Conservation (phyloP, 805 yeast species). For the Zygosaccharomyces bisporus region DNA sequence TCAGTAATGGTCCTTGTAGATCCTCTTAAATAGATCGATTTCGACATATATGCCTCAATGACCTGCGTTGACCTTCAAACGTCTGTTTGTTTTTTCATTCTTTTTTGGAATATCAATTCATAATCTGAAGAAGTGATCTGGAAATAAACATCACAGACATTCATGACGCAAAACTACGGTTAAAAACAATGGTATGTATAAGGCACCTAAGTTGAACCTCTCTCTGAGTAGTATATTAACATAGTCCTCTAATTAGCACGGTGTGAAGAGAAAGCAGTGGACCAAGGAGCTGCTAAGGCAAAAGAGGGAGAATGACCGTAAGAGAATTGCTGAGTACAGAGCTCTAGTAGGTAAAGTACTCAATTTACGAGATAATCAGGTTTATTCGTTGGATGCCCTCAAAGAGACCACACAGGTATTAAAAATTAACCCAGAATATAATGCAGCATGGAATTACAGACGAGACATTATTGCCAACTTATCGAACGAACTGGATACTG, state of each 20-base stretch:
- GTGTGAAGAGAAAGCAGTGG: conserved; percentile 57
- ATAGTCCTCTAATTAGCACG: conserved; percentile 50
- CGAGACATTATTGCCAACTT: conserved; percentile 55
- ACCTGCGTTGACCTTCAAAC: not conserved
- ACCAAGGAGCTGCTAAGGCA: conserved; percentile 51
- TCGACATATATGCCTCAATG: conserved; percentile 14
- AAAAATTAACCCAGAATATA: conserved; percentile 75
- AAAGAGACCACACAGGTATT: conserved; percentile 56
- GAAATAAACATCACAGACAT: not conserved
- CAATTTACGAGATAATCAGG: conserved; percentile 28
- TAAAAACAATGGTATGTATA: conserved; percentile 15
- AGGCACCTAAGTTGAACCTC: too few species aligned
- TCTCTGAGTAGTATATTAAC: conserved; percentile 3
- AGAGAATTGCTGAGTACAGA: conserved; percentile 55
- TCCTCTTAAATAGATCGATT: conserved; percentile 55
- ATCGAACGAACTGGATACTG: conserved; percentile 22
- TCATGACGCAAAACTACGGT: not conserved
- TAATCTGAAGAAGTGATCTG: too few species aligned
- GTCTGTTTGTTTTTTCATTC: too few species aligned
- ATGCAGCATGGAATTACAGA: conserved; percentile 86
- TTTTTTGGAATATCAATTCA: too few species aligned
- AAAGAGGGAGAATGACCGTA: conserved; percentile 55
- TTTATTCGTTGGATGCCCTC: conserved; percentile 41
- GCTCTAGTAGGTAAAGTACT: conserved; percentile 45
- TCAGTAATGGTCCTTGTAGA: conserved; percentile 77